phyloP scores from a whole-genome alignment of 192 early-diverging fungal species.

The Coemansia sp. region DNA sequence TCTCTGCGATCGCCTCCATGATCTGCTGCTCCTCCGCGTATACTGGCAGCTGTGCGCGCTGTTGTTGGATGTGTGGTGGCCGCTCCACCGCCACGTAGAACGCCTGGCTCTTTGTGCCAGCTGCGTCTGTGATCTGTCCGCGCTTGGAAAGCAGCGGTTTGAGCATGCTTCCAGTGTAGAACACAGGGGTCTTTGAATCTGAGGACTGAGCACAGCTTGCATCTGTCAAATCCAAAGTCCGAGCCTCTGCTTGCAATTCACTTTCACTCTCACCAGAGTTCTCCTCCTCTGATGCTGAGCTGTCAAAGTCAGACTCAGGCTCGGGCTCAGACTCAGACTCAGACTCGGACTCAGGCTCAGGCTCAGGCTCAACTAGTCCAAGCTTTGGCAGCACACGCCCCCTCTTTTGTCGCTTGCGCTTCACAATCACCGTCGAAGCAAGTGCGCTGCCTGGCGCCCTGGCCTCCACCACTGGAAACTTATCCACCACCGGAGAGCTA shows the following conservation, averaged over 20 bases:
- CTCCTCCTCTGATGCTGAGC: constrained; percentile 60
- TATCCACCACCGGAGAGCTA: not conserved
- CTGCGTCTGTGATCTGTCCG: not conserved
- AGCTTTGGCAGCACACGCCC: constrained; percentile 46
- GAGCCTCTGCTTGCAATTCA: too few relatives aligned
- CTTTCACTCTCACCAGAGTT: not conserved
- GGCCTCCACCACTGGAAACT: constrained; percentile 8
- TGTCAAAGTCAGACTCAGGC: constrained; percentile 66
- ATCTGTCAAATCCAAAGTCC: too few relatives aligned
- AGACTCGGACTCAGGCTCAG: not conserved
- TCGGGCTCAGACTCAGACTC: constrained; percentile 1
- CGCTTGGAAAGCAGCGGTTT: constrained; percentile 26
- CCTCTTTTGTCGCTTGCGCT: constrained; percentile 55
- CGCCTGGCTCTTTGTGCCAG: constrained; percentile 32
- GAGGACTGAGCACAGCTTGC: too few relatives aligned
- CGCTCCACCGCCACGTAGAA: constrained; percentile 79
- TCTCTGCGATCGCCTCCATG: constrained; percentile 91
- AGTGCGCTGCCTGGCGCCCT: constrained; percentile 34
- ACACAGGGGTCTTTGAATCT: constrained; percentile 19
- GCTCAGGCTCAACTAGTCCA: constrained; percentile 15
- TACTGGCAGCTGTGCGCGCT: constrained; percentile 83
- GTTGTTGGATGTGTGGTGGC: constrained; percentile 66
- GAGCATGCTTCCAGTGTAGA: constrained; percentile 41
- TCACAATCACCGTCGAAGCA: constrained; percentile 39
- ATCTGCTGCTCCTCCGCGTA: constrained; percentile 94